phyloP scores from a whole-genome alignment of 148 eudicot species.

The Selenicereus undatus region DNA sequence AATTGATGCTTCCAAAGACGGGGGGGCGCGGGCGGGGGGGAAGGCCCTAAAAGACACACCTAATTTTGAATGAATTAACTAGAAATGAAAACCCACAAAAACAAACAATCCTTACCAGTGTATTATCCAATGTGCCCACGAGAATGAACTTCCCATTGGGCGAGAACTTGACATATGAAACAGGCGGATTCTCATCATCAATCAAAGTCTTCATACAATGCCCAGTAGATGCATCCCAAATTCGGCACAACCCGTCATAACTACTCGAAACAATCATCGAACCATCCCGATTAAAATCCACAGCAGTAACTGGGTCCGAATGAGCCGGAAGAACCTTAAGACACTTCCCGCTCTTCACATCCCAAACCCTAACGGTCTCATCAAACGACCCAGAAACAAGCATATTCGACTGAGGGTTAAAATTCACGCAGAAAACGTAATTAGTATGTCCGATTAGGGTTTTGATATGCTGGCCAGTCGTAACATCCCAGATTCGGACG shows the following conservation, averaged over 20 bases:
- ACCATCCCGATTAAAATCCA: constrained; percentile 69
- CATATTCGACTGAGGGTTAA: constrained; percentile 76
- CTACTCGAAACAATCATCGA: constrained; percentile 79
- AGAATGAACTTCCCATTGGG: constrained; percentile 94
- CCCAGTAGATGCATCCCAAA: constrained; percentile 93
- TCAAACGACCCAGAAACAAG: constrained; percentile 78
- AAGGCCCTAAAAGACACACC: too few species aligned
- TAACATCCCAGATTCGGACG: constrained; percentile 56
- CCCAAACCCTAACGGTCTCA: constrained; percentile 96
- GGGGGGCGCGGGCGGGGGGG: too few species aligned
- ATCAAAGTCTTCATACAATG: constrained; percentile 94
- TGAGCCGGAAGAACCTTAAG: constrained; percentile 86
- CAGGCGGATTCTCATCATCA: constrained; percentile 95
- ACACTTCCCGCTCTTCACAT: constrained; percentile 73
- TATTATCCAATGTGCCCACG: constrained; percentile 86
- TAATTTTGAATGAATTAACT: too few species aligned
- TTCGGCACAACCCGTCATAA: constrained; percentile 85
- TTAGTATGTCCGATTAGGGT: constrained; percentile 81
- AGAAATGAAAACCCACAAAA: background rate
- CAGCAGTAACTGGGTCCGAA: constrained; percentile 88
- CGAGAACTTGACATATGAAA: constrained; percentile 79
- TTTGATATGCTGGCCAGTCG: constrained; percentile 47
- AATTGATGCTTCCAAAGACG: background rate
- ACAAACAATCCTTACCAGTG: constrained; percentile 47
- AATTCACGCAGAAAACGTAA: constrained; percentile 70